Base-by-base conservation (phyloP, 257 asterid species). In the Salvia rosmarinus region DNA sequence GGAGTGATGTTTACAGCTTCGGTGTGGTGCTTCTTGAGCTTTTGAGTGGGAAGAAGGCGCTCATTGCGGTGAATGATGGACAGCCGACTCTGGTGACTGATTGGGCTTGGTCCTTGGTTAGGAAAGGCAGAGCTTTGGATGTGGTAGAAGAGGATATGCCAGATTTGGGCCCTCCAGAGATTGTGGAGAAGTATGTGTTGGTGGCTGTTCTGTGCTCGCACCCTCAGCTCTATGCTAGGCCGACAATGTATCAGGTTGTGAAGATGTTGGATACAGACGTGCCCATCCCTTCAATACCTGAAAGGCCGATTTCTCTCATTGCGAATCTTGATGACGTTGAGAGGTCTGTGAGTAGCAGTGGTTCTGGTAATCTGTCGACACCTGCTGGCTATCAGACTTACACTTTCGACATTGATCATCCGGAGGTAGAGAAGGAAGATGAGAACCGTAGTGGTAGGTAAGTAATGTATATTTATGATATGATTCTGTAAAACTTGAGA, bases 1-100 rank as follows among this genome's bases (percentile, higher is more conserved):
- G 95, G 80, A 93, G 92, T 1, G 98, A 93, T 42, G 98, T 93
- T 25, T 93, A 93, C 58, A 89, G 98, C 81, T 93, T 86, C n/a
- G n/a, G 98, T 14, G 86, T 93, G 4, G 86, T 90, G 61, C 91
- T 92, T 32, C 96, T 92, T 39, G 97, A 93, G 86, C 87, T 93
- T 5, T 72, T 93, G 74, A 90, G 97, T 47, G 98, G 98, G 76
- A 87, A 70, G 79, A 93, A 90, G 64, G 97, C 98, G 0, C 81
- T 93, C 10, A 46, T 85, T 35, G 84, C 88, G 1, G 74, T 68
- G 28, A 79, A 80, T 13, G 95, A 85, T 58, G 94, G 84, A 57
- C 91, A 82, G 49, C 94, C 92, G 4, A 75, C 64, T 9, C 82
- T 89, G 4, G 79, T 90, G 65, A 78, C 96, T 7, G 98, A 93